Percentiles rank a stretch among this genome's conserved stretches.
phyloP scores from a whole-genome alignment of 495 filamentous ascomycete species.

The Annulohypoxylon nitens region DNA sequence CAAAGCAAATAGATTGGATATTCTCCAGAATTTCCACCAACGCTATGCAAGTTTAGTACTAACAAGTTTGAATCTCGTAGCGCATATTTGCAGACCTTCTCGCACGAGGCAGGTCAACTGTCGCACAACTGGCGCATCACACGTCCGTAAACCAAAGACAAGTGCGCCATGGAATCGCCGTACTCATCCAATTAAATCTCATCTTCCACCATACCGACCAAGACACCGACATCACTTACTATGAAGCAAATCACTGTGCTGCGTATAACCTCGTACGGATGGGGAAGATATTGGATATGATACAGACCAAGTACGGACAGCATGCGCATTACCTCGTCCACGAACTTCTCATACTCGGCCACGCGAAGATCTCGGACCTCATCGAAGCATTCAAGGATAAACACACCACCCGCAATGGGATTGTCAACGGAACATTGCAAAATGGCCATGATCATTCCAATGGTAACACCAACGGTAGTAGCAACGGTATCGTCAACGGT shows the following conservation, averaged over 20 bases:
- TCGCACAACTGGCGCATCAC: slow-evolving; percentile 73
- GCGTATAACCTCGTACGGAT: slow-evolving; percentile 84
- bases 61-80: slow-evolving; percentile 54
- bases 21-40: background rate
- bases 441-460: slow-evolving; percentile 39
- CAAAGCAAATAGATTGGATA: slow-evolving; percentile 11
- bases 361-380: slow-evolving; percentile 79
- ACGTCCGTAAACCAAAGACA: slow-evolving; percentile 76
- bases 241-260: slow-evolving; percentile 79
- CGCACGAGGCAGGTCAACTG: slow-evolving; percentile 78
- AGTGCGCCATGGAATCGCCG: slow-evolving; percentile 80
- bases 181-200: slow-evolving; percentile 90
- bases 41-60: slow-evolving; percentile 5
- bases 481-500: slow-evolving; percentile 33
- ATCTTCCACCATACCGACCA: slow-evolving; percentile 78
- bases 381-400: slow-evolving; percentile 58
- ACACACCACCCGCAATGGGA: slow-evolving; percentile 50
- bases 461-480: slow-evolving; percentile 38
- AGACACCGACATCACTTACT: slow-evolving; percentile 74
- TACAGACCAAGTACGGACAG: slow-evolving; percentile 76
- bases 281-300: slow-evolving; percentile 83
- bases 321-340: slow-evolving; percentile 78
- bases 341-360: slow-evolving; percentile 80
- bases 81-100: slow-evolving; percentile 85
- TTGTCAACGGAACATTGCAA: slow-evolving; percentile 30